phyloP scores from a whole-genome alignment of 176 grass and related monocot species.

The Eremochloa ophiuroides region DNA sequence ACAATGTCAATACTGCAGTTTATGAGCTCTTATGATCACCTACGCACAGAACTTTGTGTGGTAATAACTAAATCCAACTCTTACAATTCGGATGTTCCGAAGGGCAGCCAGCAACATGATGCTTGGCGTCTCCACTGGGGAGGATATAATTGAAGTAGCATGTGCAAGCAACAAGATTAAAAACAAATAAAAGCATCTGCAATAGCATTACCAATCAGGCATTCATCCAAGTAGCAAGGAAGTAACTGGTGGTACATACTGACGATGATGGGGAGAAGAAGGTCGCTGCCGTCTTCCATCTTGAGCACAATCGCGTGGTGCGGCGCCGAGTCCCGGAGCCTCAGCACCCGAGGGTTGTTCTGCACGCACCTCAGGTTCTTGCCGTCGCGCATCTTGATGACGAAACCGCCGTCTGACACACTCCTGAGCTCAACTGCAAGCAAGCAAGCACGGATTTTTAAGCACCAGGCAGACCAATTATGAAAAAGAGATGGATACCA shows the following conservation, averaged over 20 bases:
- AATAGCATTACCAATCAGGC: not conserved
- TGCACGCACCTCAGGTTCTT: conserved; percentile 71
- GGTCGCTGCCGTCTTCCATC: conserved; percentile 90
- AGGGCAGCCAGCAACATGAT: conserved; percentile 86
- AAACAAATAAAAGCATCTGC: not conserved
- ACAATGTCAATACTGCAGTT: not conserved
- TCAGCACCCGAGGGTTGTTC: conserved; percentile 69
- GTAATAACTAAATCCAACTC: conserved; percentile 12
- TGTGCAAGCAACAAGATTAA: conserved; percentile 10
- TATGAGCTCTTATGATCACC: conserved; percentile 9
- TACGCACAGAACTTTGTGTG: not conserved
- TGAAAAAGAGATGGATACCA: not conserved
- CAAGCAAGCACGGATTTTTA: not conserved
- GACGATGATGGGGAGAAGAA: conserved; percentile 93
- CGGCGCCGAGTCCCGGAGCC: conserved; percentile 65
- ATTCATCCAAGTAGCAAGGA: not conserved
- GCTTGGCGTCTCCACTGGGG: conserved; percentile 78
- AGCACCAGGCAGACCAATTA: too few species aligned
- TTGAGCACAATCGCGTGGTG: conserved; percentile 92
- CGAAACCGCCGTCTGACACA: conserved; percentile 81
- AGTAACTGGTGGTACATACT: conserved; percentile 47
- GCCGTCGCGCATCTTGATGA: conserved; percentile 86
- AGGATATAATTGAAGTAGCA: not conserved
- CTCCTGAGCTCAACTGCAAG: conserved; percentile 79
- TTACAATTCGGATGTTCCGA: conserved; percentile 81